Base-by-base conservation (phyloP, 2,329 filamentous ascomycete species). In the Stagonosporopsis cucurbitacearum region DNA sequence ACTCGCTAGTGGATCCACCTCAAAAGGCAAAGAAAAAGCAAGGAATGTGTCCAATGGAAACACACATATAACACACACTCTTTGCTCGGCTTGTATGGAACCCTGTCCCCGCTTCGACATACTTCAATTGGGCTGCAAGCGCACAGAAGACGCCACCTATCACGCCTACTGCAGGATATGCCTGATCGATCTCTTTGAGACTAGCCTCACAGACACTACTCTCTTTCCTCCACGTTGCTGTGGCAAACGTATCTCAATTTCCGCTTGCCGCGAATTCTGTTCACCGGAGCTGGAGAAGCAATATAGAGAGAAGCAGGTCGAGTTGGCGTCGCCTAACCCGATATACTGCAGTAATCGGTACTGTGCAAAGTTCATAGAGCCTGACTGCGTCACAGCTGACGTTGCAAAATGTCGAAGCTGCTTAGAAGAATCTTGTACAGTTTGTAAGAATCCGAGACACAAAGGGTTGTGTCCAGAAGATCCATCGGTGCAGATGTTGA, bases 161-260 rank as follows among this genome's bases (percentile, higher is more conserved):
- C 65, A 71, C 43, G 49, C 42, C 6, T 73, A 70, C 54, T 73
- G 70, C 42, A 55, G 54, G 4, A 26, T 30, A 0, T 73, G 70
- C 50, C 45, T 72, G 2, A 23, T 51, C 4, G 56, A 61, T n/a
- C 53, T 70, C 1, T 68, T 73, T 58, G 46, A 37, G 20, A 56
- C 17, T 2, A 43, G 64, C 2, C 37, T 66, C 6, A n/a, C 32
- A 0, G 58, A 67, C 37, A 52, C 60, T 1, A 41, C 50, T 0
- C 57, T 68, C 1, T 72, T 72, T 32, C 70, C 66, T 2, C 66
- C 65, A 0, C 62, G 59, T 2, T 72, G 63, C 46, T 70, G 63
- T 43, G 48, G 49, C 7, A 9, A 54, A 4, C 55, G 40, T 0
- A 67, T 72, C 19, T 51, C 65, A 4, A 43, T 69, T 1, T 49